Base-by-base conservation (phyloP, 257 asterid species). In the Perilla frutescens region DNA sequence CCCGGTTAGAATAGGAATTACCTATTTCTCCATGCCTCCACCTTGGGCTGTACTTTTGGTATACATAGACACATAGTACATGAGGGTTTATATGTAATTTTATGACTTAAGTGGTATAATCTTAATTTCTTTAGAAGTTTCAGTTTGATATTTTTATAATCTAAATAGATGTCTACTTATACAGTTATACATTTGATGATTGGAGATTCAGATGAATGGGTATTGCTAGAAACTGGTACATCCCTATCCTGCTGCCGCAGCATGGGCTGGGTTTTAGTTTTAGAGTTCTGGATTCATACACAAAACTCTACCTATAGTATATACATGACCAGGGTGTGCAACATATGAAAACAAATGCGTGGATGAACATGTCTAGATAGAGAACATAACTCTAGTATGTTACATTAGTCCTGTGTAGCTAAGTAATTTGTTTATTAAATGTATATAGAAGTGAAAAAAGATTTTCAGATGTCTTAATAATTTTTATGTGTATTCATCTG, bases 211-310 rank as follows among this genome's bases (percentile, higher is more conserved):
- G n/a, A 64, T 29, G 7, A 3, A 9, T 8, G 6, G 29, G 43
- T 29, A 29, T 61, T 26, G 31, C 41, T 50, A 29, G 55, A 49
- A 59, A 54, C 29, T 31, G 51, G n/a, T 43, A 43, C 37, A 20
- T 62, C 50, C 51, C 8, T 41, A 8, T 5, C 8, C 47, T 20
- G 26, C 26, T 20, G 26, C 26, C 26, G 1, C 26, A 32, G 53
- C 40, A n/a, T n/a, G n/a, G n/a, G n/a, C n/a, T n/a, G 64, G 65
- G 74, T 20, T 69, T 11, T 69, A 14, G 48, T 49, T 66, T 67
- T 15, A 37, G 29, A 5, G 29, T 54, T 39, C 32, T 55, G 55
- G 20, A 49, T 49, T 56, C 40, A 31, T 37, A 8, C 49, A 7
- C 67, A 39, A 41, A 36, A 68, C 45, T 37, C n/a, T 12, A 26